phyloP scores from a whole-genome alignment of 2,329 filamentous ascomycete species.

The Delphinella strobiligena region DNA sequence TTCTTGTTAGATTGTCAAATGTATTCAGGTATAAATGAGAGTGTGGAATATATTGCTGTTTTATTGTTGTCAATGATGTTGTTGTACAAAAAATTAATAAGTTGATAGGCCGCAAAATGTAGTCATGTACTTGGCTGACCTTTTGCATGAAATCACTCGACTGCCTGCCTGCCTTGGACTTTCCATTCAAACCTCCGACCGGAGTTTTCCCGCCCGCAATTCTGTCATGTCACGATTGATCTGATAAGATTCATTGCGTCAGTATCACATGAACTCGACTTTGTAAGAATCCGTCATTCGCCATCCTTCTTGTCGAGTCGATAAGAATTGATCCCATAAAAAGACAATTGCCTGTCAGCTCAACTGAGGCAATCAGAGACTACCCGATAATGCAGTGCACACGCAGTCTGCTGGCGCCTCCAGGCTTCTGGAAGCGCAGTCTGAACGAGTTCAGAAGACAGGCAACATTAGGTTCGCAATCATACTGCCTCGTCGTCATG shows the following conservation, averaged over 20 bases:
- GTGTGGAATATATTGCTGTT: neutral
- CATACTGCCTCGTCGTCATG: constrained; percentile 11
- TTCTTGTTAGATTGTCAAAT: too few species aligned
- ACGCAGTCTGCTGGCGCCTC: constrained; percentile 20
- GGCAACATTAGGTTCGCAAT: constrained; percentile 39
- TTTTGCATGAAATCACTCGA: neutral
- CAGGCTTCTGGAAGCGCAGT: constrained; percentile 46
- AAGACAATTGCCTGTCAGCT: neutral
- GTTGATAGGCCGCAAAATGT: neutral
- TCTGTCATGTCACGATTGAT: too few species aligned
- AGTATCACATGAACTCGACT: too few species aligned
- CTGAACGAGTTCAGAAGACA: constrained; percentile 47
- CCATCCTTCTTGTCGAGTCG: too few species aligned
- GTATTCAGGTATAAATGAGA: neutral
- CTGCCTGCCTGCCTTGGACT: neutral
- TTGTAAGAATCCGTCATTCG: too few species aligned
- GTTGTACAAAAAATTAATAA: neutral
- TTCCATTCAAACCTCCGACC: neutral
- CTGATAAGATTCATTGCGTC: too few species aligned
- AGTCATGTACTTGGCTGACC: neutral
- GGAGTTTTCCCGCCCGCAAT: neutral
- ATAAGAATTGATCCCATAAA: neutral
- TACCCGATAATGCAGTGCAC: constrained; percentile 25
- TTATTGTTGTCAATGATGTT: neutral
- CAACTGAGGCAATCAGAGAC: neutral